Conservation (phyloP, 2,329 filamentous ascomycete species). For the Ambrosiella xylebori region DNA sequence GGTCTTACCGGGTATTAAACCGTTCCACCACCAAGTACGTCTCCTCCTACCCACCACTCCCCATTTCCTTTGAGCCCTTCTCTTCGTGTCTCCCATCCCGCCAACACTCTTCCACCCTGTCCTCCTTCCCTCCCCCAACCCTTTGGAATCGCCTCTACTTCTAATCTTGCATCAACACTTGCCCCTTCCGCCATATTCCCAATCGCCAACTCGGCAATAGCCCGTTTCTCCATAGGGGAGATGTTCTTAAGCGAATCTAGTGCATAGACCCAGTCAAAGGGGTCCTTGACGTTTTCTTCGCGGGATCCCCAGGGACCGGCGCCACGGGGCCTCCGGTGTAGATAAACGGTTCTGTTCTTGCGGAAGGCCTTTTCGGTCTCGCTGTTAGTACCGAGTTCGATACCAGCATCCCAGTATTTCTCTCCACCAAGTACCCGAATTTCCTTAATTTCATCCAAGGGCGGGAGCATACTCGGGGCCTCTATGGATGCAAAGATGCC, state of each 20-base stretch:
- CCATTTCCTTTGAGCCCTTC: not conserved
- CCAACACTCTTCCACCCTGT: not conserved
- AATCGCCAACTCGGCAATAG: constrained; percentile 29
- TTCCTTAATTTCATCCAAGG: constrained; percentile 42
- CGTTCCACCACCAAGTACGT: not conserved
- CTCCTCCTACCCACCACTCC: not conserved
- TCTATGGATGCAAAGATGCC: constrained; percentile 14
- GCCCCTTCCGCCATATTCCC: constrained; percentile 21
- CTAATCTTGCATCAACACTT: constrained; percentile 51
- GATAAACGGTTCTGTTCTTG: constrained; percentile 53
- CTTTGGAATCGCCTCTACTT: constrained; percentile 31
- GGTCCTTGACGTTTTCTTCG: constrained; percentile 17
- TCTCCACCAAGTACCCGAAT: constrained; percentile 44
- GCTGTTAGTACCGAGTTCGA: constrained; percentile 53
- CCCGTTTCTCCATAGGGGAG: constrained; percentile 51
- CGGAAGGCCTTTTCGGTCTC: constrained; percentile 44
- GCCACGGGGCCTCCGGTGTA: constrained; percentile 51
- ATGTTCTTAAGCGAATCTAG: constrained; percentile 36
- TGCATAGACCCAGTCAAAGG: constrained; percentile 61
- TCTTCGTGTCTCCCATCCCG: not conserved
- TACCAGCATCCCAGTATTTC: constrained; percentile 62
- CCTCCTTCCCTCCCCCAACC: not conserved
- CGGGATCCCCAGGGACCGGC: constrained; percentile 42
- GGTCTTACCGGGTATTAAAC: not conserved
- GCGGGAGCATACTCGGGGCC: constrained; percentile 43